Percentiles rank a stretch among this genome's conserved stretches.
Conservation (phyloP, 768 basidiomycete species). For the Piloderma croceum region DNA sequence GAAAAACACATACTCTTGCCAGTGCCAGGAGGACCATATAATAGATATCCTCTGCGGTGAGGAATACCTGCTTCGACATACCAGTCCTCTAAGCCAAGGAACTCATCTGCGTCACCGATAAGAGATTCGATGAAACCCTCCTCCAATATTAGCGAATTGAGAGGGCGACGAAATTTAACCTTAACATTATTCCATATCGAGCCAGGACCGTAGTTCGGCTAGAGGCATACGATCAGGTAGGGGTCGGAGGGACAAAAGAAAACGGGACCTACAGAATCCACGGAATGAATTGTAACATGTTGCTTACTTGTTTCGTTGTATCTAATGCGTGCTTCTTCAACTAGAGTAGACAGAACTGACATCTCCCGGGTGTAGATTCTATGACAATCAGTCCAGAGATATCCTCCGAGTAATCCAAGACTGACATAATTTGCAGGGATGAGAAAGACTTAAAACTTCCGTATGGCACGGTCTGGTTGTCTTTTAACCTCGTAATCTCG, state of each 20-base stretch:
- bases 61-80: constrained; percentile 53
- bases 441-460: not conserved
- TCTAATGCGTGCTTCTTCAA: constrained; percentile 36
- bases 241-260: constrained; percentile 3
- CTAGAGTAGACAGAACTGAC: constrained; percentile 34
- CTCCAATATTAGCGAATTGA: constrained; percentile 49
- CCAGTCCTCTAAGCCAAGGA: constrained; percentile 51
- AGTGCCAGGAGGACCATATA: constrained; percentile 57
- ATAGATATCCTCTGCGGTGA: constrained; percentile 49
- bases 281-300: constrained; percentile 36
- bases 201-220: constrained; percentile 34
- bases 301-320: constrained; percentile 38
- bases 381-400: too few species aligned
- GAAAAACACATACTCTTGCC: constrained; percentile 44
- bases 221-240: constrained; percentile 8
- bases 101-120: constrained; percentile 47
- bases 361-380: constrained; percentile 43
- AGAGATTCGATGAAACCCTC: constrained; percentile 42
- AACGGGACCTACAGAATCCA: constrained; percentile 24
- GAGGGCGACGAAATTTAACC: constrained; percentile 44
- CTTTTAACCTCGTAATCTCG: constrained; percentile 29
- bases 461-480: constrained; percentile 3
- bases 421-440: constrained; percentile 5
- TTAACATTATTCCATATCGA: constrained; percentile 42
- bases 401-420: constrained; percentile 8